These are phyloP conservation scores for Cercophora newfieldiana DNA, from an alignment of 495 filamentous ascomycete species.

Conservation along the genomic window DNA sequence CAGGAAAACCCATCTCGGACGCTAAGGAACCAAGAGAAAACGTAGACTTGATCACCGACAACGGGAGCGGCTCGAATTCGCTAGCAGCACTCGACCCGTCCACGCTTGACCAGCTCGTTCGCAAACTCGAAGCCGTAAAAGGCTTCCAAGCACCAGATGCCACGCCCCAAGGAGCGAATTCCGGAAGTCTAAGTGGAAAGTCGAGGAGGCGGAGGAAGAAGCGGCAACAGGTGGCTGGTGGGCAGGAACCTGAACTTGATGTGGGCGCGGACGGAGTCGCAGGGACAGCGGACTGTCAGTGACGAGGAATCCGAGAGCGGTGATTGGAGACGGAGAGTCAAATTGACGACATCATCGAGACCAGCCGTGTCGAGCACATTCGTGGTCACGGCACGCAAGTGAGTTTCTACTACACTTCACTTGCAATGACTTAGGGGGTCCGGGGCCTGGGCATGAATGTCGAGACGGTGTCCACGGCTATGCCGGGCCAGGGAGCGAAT, in stretches of 20 bases:
- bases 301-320: too few species aligned
- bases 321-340: too few species aligned
- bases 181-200: not conserved
- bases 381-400: too few species aligned
- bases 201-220: not conserved
- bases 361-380: too few species aligned
- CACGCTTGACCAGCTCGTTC: not conserved
- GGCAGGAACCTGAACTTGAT: not conserved
- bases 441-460: too few species aligned
- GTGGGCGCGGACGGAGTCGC: not conserved
- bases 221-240: not conserved
- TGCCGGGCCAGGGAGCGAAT: too few species aligned
- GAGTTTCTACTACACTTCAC: too few species aligned
- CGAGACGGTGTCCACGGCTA: too few species aligned
- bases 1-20: not conserved
- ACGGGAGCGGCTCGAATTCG: not conserved
- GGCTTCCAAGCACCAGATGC: too few species aligned
- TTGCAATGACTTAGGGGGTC: too few species aligned
- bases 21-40: not conserved
- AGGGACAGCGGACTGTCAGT: too few species aligned
- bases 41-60: not conserved
- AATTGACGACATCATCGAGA: too few species aligned
- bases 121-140: not conserved
- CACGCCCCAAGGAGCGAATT: not conserved
- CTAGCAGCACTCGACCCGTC: not conserved